A percentile compares a stretch with the other conserved stretches of the same genome.
phyloP scores from a whole-genome alignment of 257 asterid species.

The Primulina huaijiensis region DNA sequence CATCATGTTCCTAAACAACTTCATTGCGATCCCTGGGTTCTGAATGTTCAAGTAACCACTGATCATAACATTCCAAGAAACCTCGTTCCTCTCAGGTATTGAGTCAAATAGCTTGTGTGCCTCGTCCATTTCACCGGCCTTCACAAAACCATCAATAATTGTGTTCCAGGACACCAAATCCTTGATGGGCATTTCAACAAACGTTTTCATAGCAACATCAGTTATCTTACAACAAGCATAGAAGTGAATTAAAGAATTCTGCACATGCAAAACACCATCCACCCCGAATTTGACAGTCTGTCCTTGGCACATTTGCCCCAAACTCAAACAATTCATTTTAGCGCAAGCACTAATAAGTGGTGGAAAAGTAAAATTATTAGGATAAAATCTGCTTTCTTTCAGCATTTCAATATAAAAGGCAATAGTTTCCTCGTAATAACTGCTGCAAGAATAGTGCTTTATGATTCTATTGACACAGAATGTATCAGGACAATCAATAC shows the following conservation, averaged over 20 bases:
- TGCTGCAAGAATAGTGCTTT: slow-evolving; percentile 46
- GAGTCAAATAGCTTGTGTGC: slow-evolving; percentile 60
- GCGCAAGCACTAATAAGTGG: slow-evolving; percentile 64
- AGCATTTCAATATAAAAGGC: slow-evolving; percentile 53
- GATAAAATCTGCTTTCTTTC: slow-evolving; percentile 40
- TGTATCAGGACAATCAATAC: slow-evolving; percentile 47
- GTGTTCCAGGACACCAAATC: slow-evolving; percentile 69
- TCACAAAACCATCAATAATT: slow-evolving; percentile 42
- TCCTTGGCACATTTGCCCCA: slow-evolving; percentile 67
- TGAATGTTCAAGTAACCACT: slow-evolving; percentile 54
- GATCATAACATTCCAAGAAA: slow-evolving; percentile 62
- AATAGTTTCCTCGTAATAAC: slow-evolving; percentile 38
- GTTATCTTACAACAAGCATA: slow-evolving; percentile 48
- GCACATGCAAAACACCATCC: slow-evolving; percentile 49
- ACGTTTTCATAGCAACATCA: slow-evolving; percentile 36
- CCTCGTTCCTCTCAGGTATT: slow-evolving; percentile 51
- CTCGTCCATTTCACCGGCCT: slow-evolving; percentile 45
- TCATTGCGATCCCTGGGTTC: slow-evolving; percentile 55
- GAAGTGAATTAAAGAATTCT: slow-evolving; percentile 59
- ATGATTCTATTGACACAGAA: slow-evolving; percentile 66
- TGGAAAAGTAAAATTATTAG: slow-evolving; percentile 65
- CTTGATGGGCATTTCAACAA: slow-evolving; percentile 45
- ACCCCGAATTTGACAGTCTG: slow-evolving; percentile 64
- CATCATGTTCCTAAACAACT: slow-evolving; percentile 63
- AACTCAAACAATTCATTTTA: slow-evolving; percentile 38